Percentiles rank a stretch among this genome's conserved stretches.
Evolutionary conservation across 2,329 filamentous ascomycete species (phyloP).

Genomic region (Fusarium neocosmosporiellum): DNA sequence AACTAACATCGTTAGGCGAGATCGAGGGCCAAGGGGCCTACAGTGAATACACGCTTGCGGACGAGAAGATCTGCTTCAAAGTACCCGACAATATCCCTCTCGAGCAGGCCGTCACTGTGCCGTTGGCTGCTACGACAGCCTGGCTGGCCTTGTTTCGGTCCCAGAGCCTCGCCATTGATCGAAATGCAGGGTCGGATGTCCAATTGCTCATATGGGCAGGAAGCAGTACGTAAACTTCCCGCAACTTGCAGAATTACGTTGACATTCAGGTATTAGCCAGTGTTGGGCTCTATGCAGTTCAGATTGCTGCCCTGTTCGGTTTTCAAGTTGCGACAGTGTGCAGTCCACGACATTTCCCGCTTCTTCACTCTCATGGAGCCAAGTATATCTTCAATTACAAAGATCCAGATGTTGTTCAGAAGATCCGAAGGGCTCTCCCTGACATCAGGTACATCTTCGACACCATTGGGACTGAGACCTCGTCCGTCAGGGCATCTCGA

Average conservation of each 20-base stretch:
- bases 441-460: constrained; percentile 52
- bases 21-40: constrained; percentile 49
- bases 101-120: constrained; percentile 50
- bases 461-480: constrained; percentile 51
- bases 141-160: constrained; percentile 52
- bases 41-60: constrained; percentile 52
- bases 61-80: constrained; percentile 53
- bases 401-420: constrained; percentile 47
- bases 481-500: constrained; percentile 46
- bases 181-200: neutral
- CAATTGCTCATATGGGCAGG: constrained; percentile 55
- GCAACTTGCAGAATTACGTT: neutral
- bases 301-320: constrained; percentile 46
- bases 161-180: constrained; percentile 47
- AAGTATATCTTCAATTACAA: constrained; percentile 53
- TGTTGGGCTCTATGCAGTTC: constrained; percentile 50
- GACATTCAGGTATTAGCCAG: constrained; percentile 39
- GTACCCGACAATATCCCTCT: constrained; percentile 43
- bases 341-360: constrained; percentile 44
- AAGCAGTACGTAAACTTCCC: constrained; percentile 46
- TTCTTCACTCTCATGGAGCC: constrained; percentile 47
- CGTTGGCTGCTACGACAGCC: constrained; percentile 51
- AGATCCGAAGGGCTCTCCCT: constrained; percentile 46
- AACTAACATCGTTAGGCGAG: constrained; percentile 12
- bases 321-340: constrained; percentile 49